Conservation (phyloP, 306 rosid genomes). For the Vigna nakashimae region DNA sequence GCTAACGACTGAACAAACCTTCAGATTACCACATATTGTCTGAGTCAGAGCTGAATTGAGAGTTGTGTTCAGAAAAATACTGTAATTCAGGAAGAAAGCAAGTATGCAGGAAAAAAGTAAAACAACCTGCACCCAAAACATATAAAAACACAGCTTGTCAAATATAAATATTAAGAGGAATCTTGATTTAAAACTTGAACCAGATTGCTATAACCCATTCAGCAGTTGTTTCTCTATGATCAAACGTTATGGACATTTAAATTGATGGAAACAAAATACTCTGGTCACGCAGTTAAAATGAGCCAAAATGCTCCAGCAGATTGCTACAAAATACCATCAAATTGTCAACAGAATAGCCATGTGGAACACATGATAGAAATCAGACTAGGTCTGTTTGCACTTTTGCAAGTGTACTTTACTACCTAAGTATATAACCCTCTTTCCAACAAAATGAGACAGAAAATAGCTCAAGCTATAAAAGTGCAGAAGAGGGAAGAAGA, state of each 20-base stretch:
- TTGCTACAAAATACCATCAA: neutral
- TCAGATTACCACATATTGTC: slow-evolving; percentile 84
- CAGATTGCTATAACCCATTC: slow-evolving; percentile 8
- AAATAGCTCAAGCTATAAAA: slow-evolving; percentile 32
- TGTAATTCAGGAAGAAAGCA: slow-evolving; percentile 86
- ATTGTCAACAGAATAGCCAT: neutral
- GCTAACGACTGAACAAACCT: slow-evolving; percentile 59
- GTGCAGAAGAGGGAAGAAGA: neutral
- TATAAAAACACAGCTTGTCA: neutral
- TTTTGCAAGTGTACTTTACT: neutral
- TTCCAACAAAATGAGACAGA: neutral
- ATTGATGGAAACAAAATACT: neutral
- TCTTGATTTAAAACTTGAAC: neutral
- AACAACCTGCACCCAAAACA: slow-evolving; percentile 59
- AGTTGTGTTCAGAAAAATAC: slow-evolving; percentile 85
- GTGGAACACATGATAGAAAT: slow-evolving; percentile 5
- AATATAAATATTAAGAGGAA: slow-evolving; percentile 25
- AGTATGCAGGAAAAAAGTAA: slow-evolving; percentile 74
- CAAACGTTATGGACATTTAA: neutral
- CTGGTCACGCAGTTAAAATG: slow-evolving; percentile 2
- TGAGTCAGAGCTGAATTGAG: slow-evolving; percentile 86
- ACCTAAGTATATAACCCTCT: slow-evolving; percentile 10
- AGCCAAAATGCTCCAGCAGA: neutral
- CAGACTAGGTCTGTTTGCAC: neutral
- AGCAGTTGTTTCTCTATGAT: slow-evolving; percentile 12